phyloP scores from a whole-genome alignment of 2,329 filamentous ascomycete genomes.

The Epichloe bromicola region DNA sequence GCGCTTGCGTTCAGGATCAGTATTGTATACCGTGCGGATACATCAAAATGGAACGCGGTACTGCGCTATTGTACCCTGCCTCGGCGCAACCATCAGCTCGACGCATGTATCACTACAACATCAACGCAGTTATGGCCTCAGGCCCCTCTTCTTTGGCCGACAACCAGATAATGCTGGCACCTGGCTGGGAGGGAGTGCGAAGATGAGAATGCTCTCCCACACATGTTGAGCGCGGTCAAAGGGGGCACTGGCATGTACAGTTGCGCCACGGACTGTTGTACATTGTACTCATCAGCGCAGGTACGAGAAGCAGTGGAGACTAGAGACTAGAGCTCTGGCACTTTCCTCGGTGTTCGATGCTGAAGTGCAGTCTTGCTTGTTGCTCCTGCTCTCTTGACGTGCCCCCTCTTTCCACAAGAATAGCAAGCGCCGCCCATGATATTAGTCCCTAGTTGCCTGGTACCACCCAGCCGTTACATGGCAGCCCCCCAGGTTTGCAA shows the following conservation, averaged over 20 bases:
- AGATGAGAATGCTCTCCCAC: not conserved
- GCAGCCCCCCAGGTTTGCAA: not conserved
- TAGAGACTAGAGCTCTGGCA: not conserved
- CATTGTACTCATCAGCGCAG: not conserved
- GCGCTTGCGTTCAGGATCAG: not conserved
- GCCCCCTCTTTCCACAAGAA: not conserved
- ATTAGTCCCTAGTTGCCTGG: not conserved
- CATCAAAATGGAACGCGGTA: conserved; percentile 11
- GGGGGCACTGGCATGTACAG: not conserved
- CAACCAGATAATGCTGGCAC: too few relatives aligned
- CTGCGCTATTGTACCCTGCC: conserved; percentile 23
- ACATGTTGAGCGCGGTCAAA: not conserved
- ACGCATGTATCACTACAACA: conserved; percentile 22
- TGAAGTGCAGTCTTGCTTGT: not conserved
- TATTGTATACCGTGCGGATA: conserved; percentile 25
- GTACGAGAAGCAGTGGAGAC: too few relatives aligned
- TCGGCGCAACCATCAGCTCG: conserved; percentile 19
- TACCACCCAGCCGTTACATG: not conserved
- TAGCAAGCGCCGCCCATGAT: not conserved
- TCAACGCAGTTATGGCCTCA: too few relatives aligned
- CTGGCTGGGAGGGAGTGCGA: not conserved
- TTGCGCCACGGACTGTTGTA: not conserved
- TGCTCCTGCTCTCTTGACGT: not conserved
- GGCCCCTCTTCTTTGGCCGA: too few relatives aligned
- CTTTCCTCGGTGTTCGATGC: not conserved